Evolutionary conservation across 176 grass and related monocot species (phyloP).

Genomic region (Puccinellia tenuiflora): DNA sequence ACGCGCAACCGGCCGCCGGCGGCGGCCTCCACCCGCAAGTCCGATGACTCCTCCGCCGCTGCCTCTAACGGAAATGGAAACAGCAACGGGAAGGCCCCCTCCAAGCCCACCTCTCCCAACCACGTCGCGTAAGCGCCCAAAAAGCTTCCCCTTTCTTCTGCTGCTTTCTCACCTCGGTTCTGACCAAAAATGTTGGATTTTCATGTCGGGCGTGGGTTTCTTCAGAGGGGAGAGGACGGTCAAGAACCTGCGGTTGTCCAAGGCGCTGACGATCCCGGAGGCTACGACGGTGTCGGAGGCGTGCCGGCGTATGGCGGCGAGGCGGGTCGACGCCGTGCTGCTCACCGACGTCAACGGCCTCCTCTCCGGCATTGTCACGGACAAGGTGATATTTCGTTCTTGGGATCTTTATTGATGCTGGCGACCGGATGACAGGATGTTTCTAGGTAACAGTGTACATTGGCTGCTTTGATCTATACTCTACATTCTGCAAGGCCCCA

Average conservation of each 20-base stretch:
- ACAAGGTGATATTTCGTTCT: constrained; percentile 46
- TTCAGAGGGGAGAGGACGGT: constrained; percentile 79
- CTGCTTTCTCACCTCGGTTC: not conserved
- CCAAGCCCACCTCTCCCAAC: constrained; percentile 40
- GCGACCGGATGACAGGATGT: not conserved
- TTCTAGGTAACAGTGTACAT: not conserved
- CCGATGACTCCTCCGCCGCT: constrained; percentile 13
- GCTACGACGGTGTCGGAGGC: constrained; percentile 72
- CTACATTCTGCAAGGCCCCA: not conserved
- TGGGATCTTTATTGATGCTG: not conserved
- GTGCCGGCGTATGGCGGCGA: constrained; percentile 67
- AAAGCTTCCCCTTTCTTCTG: not conserved
- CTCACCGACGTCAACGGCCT: constrained; percentile 74
- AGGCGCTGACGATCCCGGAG: constrained; percentile 84
- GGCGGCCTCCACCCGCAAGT: constrained; percentile 29
- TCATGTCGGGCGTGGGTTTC: not conserved
- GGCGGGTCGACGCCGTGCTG: constrained; percentile 72
- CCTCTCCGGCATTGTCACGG: constrained; percentile 92
- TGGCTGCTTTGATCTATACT: constrained; percentile 17
- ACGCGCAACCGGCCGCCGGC: constrained; percentile 40
- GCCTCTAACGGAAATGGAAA: constrained; percentile 5
- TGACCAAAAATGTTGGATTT: not conserved
- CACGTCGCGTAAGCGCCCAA: constrained; percentile 31
- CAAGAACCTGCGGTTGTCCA: constrained; percentile 83
- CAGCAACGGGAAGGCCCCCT: constrained; percentile 21